A percentile compares a stretch with the other conserved stretches of the same genome.
phyloP scores from a whole-genome alignment of 2,329 filamentous ascomycete genomes.

The Cladorrhinum sp. region DNA sequence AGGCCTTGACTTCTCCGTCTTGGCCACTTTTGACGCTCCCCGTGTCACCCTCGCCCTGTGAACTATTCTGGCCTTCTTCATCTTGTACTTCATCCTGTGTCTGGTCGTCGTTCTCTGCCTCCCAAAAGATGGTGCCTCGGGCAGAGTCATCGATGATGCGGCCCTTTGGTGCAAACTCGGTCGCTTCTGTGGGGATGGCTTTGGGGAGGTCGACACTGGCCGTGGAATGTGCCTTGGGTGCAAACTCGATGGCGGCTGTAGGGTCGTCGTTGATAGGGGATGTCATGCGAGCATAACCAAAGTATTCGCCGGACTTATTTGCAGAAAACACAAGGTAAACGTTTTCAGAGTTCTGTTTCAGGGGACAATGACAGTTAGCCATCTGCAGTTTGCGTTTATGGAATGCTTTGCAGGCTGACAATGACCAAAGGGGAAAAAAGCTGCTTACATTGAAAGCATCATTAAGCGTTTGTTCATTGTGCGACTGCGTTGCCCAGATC shows the following conservation, averaged over 20 bases:
- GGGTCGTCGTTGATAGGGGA: slow-evolving; percentile 80
- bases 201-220: slow-evolving; percentile 68
- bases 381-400: too few species aligned
- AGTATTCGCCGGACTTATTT: slow-evolving; percentile 96
- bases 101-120: slow-evolving; percentile 64
- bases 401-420: not conserved
- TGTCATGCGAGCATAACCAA: slow-evolving; percentile 87
- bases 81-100: slow-evolving; percentile 35
- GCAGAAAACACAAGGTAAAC: slow-evolving; percentile 94
- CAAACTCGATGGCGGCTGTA: slow-evolving; percentile 65
- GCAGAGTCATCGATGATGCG: slow-evolving; percentile 90
- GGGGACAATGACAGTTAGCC: not conserved
- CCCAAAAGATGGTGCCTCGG: slow-evolving; percentile 96
- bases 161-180: slow-evolving; percentile 73
- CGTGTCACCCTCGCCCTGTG: slow-evolving; percentile 40
- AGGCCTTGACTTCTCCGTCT: slow-evolving; percentile 58
- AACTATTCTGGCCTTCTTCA: slow-evolving; percentile 32
- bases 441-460: slow-evolving; percentile 70
- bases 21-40: slow-evolving; percentile 39
- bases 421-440: not conserved
- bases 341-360: slow-evolving; percentile 66
- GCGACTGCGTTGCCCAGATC: slow-evolving; percentile 90
- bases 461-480: slow-evolving; percentile 85
- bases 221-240: slow-evolving; percentile 58
- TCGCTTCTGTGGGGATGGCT: slow-evolving; percentile 76